Conservation (phyloP, 768 basidiomycete species). For the Boletellus emodensis region DNA sequence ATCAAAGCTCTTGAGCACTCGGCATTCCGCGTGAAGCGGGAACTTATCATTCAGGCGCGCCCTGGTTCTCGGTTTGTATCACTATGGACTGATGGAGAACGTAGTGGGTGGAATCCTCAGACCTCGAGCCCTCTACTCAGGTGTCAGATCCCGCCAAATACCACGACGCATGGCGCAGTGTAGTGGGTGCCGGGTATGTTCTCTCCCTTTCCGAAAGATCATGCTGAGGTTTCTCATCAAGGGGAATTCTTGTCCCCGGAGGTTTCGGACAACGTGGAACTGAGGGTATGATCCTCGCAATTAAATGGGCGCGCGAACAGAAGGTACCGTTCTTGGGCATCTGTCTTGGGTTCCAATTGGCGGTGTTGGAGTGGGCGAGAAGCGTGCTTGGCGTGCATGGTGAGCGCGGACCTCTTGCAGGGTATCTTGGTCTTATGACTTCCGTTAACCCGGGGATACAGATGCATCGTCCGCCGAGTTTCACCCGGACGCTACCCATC, state of each 20-base stretch:
- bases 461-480: constrained; percentile 90
- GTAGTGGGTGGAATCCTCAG: constrained; percentile 95
- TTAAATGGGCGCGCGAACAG: constrained; percentile 94
- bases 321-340: constrained; percentile 94
- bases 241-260: constrained; percentile 95
- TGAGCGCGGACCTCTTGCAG: constrained; percentile 29
- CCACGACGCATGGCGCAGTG: constrained; percentile 91
- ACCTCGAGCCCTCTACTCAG: constrained; percentile 81
- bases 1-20: constrained; percentile 96
- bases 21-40: constrained; percentile 85
- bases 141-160: constrained; percentile 79
- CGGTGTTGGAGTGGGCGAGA: constrained; percentile 92
- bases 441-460: constrained; percentile 27
- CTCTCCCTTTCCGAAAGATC: neutral
- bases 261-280: constrained; percentile 93
- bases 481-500: constrained; percentile 52
- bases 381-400: constrained; percentile 71
- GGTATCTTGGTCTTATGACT: neutral
- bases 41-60: constrained; percentile 74
- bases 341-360: constrained; percentile 96
- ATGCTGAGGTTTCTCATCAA: constrained; percentile 29
- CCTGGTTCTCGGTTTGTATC: neutral
- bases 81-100: neutral
- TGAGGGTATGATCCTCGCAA: constrained; percentile 98
- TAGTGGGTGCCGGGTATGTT: constrained; percentile 83